Percentiles rank a stretch among this genome's conserved stretches.
These are phyloP conservation scores for Phoenix roebelenii DNA, from an alignment of 176 grass and related monocot genomes.

Conservation along the genomic window DNA sequence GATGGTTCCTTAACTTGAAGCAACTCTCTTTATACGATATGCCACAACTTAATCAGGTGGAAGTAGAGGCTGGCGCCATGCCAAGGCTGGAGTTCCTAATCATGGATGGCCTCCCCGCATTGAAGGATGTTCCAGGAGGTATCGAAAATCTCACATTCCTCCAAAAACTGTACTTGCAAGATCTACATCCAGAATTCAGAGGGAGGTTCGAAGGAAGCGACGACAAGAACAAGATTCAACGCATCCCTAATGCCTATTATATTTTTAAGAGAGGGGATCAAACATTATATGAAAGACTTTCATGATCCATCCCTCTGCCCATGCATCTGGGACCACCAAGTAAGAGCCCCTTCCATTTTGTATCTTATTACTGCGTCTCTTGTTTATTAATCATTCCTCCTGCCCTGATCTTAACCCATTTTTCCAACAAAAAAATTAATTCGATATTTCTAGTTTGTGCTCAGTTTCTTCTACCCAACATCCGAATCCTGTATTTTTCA, in stretches of 20 bases:
- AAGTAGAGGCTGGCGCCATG: neutral
- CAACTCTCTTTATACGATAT: neutral
- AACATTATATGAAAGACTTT: no score
- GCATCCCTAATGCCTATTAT: neutral
- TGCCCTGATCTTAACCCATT: no score
- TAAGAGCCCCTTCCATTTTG: no score
- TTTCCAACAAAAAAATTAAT: no score
- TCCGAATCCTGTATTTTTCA: no score
- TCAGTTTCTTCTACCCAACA: no score
- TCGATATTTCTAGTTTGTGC: no score
- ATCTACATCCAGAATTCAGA: neutral
- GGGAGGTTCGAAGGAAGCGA: neutral
- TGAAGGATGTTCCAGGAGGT: neutral
- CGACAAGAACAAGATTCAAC: neutral
- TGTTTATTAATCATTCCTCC: no score
- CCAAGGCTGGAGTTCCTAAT: neutral
- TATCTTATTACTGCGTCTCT: no score
- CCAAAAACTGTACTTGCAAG: neutral
- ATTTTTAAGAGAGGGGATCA: no score
- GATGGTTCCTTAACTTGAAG: constrained; percentile 12
- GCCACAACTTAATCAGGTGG: neutral
- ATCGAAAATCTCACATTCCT: constrained; percentile 6
- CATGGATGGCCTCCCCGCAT: neutral
- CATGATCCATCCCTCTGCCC: no score
- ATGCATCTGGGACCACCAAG: no score